Evolutionary conservation across 2,329 filamentous ascomycete species (phyloP).

Genomic region (Neophaeococcomyces aloes): DNA sequence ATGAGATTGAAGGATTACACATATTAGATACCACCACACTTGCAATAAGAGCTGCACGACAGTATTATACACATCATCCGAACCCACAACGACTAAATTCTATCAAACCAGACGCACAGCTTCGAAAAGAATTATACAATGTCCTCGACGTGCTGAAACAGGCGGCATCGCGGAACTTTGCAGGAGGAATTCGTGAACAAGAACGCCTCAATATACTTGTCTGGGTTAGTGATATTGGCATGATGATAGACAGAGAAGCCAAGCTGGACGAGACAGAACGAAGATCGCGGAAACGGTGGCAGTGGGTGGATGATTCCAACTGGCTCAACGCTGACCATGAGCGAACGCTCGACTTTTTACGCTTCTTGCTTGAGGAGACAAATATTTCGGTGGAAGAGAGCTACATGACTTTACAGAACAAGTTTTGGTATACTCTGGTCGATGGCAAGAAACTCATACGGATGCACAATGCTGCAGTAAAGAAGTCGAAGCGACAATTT

Average conservation of each 20-base stretch:
- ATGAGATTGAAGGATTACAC: conserved; percentile 82
- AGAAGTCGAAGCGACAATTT: conserved; percentile 75
- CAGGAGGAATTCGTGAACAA: conserved; percentile 65
- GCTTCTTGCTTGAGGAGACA: conserved; percentile 48
- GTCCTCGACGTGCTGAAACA: conserved; percentile 87
- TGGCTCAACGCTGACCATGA: conserved; percentile 63
- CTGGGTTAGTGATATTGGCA: conserved; percentile 72
- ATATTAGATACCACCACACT: conserved; percentile 86
- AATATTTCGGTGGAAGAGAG: conserved; percentile 6
- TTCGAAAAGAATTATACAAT: conserved; percentile 71
- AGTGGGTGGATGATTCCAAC: conserved; percentile 58
- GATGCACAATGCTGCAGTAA: conserved; percentile 81
- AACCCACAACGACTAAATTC: conserved; percentile 72
- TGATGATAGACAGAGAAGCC: conserved; percentile 66
- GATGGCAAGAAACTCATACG: conserved; percentile 73
- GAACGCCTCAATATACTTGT: conserved; percentile 64
- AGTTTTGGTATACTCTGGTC: conserved; percentile 62
- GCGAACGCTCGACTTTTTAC: conserved; percentile 71
- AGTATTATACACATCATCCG: conserved; percentile 92
- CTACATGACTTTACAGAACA: conserved; percentile 9
- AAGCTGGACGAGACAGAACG: conserved; percentile 64
- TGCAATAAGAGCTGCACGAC: conserved; percentile 88
- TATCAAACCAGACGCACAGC: conserved; percentile 77
- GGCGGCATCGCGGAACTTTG: conserved; percentile 80
- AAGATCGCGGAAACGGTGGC: conserved; percentile 62